These are phyloP conservation scores for Colletotrichum coccodes DNA, from an alignment of 2,329 filamentous ascomycete species.

Conservation along the genomic window DNA sequence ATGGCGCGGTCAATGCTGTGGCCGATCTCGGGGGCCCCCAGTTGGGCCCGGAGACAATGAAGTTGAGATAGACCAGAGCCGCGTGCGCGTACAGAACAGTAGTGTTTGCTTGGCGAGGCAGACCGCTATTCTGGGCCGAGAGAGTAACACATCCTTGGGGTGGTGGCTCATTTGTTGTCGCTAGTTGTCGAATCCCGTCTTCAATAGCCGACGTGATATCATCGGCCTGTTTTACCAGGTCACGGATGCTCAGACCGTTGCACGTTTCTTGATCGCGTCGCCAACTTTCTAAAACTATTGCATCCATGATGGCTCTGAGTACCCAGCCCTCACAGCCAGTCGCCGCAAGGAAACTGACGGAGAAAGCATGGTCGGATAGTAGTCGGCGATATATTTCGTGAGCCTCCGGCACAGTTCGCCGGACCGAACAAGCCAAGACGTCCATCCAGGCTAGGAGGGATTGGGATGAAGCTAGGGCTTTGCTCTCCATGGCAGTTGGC, in stretches of 20 bases:
- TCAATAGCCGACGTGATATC: background rate
- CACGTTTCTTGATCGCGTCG: background rate
- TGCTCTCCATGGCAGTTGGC: background rate
- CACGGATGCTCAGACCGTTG: background rate
- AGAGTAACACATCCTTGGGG: background rate
- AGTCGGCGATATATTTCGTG: background rate
- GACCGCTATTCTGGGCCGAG: background rate
- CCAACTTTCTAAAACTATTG: background rate
- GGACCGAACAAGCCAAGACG: background rate
- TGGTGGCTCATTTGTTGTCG: background rate
- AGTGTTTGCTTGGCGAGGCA: background rate
- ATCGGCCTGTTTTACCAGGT: background rate
- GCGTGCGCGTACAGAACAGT: background rate
- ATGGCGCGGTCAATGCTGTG: background rate
- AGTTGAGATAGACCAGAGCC: background rate
- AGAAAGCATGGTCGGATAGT: background rate
- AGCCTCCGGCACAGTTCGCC: background rate
- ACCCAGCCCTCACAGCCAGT: background rate
- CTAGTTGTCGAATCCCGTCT: background rate
- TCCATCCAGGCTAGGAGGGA: background rate
- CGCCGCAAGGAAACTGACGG: background rate
- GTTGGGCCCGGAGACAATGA: background rate
- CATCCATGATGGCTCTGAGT: background rate
- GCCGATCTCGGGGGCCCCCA: background rate
- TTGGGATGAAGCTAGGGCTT: background rate